Conservation (phyloP, 176 grass and related monocot genomes). For the Hyparrhenia diplandra region DNA sequence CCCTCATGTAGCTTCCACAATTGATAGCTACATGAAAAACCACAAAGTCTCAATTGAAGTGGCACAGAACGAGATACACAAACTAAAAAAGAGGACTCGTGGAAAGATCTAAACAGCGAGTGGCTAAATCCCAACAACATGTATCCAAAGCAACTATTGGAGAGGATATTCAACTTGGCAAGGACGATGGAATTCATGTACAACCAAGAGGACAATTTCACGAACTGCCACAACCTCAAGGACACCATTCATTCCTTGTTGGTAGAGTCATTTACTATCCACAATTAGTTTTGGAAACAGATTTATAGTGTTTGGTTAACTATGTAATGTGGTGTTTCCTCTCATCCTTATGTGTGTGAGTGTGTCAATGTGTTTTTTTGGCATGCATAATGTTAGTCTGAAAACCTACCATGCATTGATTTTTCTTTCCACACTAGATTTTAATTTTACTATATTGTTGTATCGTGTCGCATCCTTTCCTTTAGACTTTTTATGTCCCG, state of each 20-base stretch:
- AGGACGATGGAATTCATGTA: constrained; percentile 14
- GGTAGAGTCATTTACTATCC: neutral
- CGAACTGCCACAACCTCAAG: neutral
- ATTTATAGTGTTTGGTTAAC: neutral
- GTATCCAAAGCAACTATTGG: neutral
- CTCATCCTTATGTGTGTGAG: neutral
- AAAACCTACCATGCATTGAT: too few relatives aligned
- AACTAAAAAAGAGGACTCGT: neutral
- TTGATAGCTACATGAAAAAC: neutral
- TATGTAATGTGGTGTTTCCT: neutral
- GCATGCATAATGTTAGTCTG: too few relatives aligned
- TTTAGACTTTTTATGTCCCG: too few relatives aligned
- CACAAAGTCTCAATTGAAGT: neutral
- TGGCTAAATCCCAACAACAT: neutral
- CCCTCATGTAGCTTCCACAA: neutral
- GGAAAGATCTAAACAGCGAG: constrained; percentile 7
- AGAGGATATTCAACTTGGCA: constrained; percentile 18
- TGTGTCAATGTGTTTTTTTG: neutral
- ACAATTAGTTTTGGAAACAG: neutral
- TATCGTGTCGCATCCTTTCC: too few relatives aligned
- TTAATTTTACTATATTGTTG: too few relatives aligned
- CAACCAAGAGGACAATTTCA: constrained; percentile 4
- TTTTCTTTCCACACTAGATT: too few relatives aligned
- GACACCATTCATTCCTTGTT: neutral
- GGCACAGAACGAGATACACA: neutral